phyloP scores from a whole-genome alignment of 2,329 filamentous ascomycete genomes.

The Eurotiales sp. region DNA sequence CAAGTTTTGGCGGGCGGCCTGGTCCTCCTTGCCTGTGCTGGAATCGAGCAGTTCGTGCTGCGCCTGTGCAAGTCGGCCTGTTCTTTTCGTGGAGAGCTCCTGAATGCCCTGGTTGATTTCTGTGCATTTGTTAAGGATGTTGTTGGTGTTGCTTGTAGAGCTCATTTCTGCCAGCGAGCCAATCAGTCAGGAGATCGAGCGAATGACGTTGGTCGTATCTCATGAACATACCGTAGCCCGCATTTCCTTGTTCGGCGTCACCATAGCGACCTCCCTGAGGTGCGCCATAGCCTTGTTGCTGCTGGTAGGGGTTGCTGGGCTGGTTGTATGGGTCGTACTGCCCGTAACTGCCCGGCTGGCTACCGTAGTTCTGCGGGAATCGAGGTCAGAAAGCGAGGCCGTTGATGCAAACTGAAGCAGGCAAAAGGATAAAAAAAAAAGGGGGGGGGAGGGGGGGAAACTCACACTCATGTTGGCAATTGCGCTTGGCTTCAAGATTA shows the following conservation, averaged over 20 bases:
- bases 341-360: slow-evolving; percentile 46
- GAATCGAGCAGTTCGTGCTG: slow-evolving; percentile 72
- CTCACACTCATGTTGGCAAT: slow-evolving; percentile 13
- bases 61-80: slow-evolving; percentile 49
- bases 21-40: slow-evolving; percentile 65
- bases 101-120: slow-evolving; percentile 75
- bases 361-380: slow-evolving; percentile 15
- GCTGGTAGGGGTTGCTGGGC: slow-evolving; percentile 30
- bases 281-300: slow-evolving; percentile 16
- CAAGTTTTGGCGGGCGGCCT: slow-evolving; percentile 64
- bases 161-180: slow-evolving; percentile 40
- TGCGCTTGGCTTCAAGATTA: neutral
- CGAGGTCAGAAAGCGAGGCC: too few species aligned
- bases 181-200: neutral
- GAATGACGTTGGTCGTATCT: neutral
- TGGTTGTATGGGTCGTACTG: slow-evolving; percentile 54
- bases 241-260: slow-evolving; percentile 32
- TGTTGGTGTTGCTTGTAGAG: slow-evolving; percentile 49
- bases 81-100: slow-evolving; percentile 62
- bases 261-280: slow-evolving; percentile 16
- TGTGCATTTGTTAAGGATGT: slow-evolving; percentile 78
- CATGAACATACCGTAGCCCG: slow-evolving; percentile 32
- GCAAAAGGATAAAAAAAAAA: neutral
- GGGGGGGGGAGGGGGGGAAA: neutral
- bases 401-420: too few species aligned